Base-by-base conservation (phyloP, 2,329 filamentous ascomycete species). In the Fusarium coicis region DNA sequence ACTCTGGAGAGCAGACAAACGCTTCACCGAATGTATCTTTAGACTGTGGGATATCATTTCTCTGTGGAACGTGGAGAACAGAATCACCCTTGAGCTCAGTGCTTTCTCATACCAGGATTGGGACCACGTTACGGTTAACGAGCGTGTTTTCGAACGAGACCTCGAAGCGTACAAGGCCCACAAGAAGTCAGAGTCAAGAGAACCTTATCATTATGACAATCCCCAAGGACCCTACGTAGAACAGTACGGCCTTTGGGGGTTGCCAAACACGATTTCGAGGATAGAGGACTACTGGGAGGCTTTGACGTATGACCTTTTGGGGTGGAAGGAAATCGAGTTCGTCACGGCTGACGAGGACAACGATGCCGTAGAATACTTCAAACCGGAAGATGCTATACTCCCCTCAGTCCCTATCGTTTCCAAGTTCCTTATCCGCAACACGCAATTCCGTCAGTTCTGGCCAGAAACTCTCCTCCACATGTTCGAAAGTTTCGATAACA, bases 341-440 rank as follows among this genome's bases (percentile, higher is more conserved):
- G 43, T 16, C 14, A 10, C 37, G 37, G 19, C 37, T 40, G 11
- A 7, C 37, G 19, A 40, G 37, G 11, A 4, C 37, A 11, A 40
- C 18, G 0, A 19, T 37, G 10, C 14, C 18, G 36, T 19, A 37
- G 2, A 15, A 36, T 36, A 34, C 1, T 21, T 10, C 7, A n/a
- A 15, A 11, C 8, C 19, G 10, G 30, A 70, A 1, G 15, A 54
- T 2, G 16, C 42, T 6, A 8, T 12, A 2, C 37, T 73, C 4
- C 62, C 70, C 7, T 3, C 2, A 1, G 46, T 32, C 6, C 30
- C 42, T 7, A 47, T 40, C 7, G 23, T 74, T 10, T 44, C 42
- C 10, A 52, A 44, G 4, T 58, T 73, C 5, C 52, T 74, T 2
- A 49, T 74, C 23, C 66, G 70, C 8, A 26, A 26, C n/a, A 59